phyloP scores from a whole-genome alignment of 1,139 yeast genomes.

The Debaryomyces udenii region DNA sequence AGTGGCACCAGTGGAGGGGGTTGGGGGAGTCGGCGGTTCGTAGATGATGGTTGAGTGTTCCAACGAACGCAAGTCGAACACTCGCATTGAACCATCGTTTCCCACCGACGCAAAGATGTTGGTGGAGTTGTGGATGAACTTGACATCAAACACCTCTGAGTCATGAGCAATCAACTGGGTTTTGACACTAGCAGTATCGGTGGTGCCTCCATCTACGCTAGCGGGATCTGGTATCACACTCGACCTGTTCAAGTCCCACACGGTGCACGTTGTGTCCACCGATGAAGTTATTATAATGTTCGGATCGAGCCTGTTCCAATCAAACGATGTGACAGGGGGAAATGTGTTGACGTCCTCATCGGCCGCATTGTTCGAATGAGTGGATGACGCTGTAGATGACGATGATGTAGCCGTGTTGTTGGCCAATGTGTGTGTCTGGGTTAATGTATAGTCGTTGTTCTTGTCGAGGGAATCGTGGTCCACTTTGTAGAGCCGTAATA shows the following conservation, averaged over 20 bases:
- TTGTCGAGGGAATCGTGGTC: constrained; percentile 34
- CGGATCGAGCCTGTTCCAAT: constrained; percentile 82
- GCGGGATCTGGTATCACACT: constrained; percentile 18
- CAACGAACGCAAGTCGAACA: constrained; percentile 83
- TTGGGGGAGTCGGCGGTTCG: constrained; percentile 47
- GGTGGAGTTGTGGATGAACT: constrained; percentile 73
- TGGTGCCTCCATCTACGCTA: constrained; percentile 22
- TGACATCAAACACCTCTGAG: constrained; percentile 90
- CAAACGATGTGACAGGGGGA: constrained; percentile 91
- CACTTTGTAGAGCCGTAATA: constrained; percentile 66
- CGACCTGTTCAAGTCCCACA: constrained; percentile 76
- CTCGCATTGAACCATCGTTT: constrained; percentile 91
- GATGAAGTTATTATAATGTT: constrained; percentile 78
- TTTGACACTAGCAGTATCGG: constrained; percentile 70
- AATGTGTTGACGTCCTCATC: constrained; percentile 48
- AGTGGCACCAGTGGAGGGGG: constrained; percentile 33
- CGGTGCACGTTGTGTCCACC: constrained; percentile 95
- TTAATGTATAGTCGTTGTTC: constrained; percentile 34
- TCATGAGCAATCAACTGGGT: constrained; percentile 97
- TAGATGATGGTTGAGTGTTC: constrained; percentile 95
- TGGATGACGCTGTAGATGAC: constrained; percentile 14
- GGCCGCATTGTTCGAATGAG: constrained; percentile 9
- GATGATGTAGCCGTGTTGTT: constrained; percentile 34
- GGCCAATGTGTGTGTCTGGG: constrained; percentile 46
- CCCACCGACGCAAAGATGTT: constrained; percentile 92